Evolutionary conservation across 495 filamentous ascomycete species (phyloP).

Genomic region (Ascobolus immersus): DNA sequence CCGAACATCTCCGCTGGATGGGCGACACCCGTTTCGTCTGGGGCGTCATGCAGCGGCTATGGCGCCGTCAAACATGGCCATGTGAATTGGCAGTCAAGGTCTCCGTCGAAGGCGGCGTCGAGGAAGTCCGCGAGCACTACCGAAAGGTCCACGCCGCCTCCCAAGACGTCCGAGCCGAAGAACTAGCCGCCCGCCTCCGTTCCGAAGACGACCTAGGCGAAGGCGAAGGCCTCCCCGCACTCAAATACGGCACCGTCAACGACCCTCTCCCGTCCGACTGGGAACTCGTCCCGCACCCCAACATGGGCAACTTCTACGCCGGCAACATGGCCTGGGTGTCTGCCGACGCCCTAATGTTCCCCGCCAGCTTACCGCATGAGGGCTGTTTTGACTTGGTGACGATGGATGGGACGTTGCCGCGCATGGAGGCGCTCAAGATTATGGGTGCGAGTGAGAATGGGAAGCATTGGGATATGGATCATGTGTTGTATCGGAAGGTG

Average conservation of each 20-base stretch:
- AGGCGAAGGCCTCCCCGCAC: constrained; percentile 34
- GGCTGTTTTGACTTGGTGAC: constrained; percentile 65
- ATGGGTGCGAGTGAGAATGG: constrained; percentile 44
- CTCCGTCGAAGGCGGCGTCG: constrained; percentile 45
- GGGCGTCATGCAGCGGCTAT: constrained; percentile 48
- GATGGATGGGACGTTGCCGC: constrained; percentile 47
- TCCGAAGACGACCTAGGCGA: constrained; percentile 7
- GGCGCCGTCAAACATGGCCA: constrained; percentile 52
- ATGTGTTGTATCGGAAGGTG: constrained; percentile 60
- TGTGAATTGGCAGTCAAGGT: constrained; percentile 70
- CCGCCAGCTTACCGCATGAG: constrained; percentile 58
- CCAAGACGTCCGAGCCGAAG: constrained; percentile 9
- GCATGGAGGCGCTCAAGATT: constrained; percentile 33
- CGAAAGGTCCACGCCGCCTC: constrained; percentile 20
- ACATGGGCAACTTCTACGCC: constrained; percentile 74
- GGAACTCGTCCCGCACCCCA: constrained; percentile 42
- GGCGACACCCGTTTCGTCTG: constrained; percentile 60
- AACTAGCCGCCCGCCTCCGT: no score
- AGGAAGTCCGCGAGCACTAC: constrained; percentile 48
- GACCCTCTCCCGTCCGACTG: constrained; percentile 53
- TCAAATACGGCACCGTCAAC: constrained; percentile 54
- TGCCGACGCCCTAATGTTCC: constrained; percentile 67
- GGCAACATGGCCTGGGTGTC: constrained; percentile 94
- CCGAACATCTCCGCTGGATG: constrained; percentile 82
- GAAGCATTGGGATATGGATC: constrained; percentile 48